Percentiles rank a stretch among this genome's conserved stretches.
Evolutionary conservation across 2,329 filamentous ascomycete genomes (phyloP).

Genomic region (Beauveria rudraprayagi): DNA sequence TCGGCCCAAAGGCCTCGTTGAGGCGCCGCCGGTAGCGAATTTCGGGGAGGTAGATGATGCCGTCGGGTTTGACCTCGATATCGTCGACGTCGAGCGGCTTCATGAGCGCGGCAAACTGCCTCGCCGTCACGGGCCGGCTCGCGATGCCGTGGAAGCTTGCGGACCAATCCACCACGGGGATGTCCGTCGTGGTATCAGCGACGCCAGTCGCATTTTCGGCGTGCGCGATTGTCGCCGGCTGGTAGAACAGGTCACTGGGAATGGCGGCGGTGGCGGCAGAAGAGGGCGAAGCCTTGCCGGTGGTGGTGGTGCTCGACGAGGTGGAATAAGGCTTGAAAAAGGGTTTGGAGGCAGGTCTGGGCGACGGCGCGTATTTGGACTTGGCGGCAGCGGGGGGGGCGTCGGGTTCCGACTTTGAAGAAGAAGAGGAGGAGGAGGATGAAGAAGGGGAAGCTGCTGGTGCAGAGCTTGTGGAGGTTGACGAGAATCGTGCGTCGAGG

Average conservation of each 20-base stretch:
- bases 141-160: slow-evolving; percentile 76
- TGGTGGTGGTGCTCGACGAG: not conserved
- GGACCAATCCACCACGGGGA: slow-evolving; percentile 60
- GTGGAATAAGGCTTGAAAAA: not conserved
- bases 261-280: not conserved
- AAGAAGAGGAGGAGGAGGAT: not conserved
- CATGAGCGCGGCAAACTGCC: slow-evolving; percentile 61
- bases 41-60: slow-evolving; percentile 91
- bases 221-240: not conserved
- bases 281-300: not conserved
- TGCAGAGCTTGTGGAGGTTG: not conserved
- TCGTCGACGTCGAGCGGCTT: slow-evolving; percentile 61
- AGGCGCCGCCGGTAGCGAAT: slow-evolving; percentile 94
- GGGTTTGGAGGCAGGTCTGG: slow-evolving; percentile 1
- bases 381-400: not conserved
- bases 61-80: slow-evolving; percentile 96
- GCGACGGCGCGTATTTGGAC: not conserved
- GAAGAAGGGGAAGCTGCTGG: not conserved
- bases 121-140: slow-evolving; percentile 58
- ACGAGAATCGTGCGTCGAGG: not conserved
- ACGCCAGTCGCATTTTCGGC: not conserved
- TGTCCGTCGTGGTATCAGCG: not conserved
- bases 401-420: not conserved
- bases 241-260: slow-evolving; percentile 6
- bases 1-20: slow-evolving; percentile 86